phyloP scores from a whole-genome alignment of 2,329 filamentous ascomycete genomes.

The Ceratocystis cubensis region DNA sequence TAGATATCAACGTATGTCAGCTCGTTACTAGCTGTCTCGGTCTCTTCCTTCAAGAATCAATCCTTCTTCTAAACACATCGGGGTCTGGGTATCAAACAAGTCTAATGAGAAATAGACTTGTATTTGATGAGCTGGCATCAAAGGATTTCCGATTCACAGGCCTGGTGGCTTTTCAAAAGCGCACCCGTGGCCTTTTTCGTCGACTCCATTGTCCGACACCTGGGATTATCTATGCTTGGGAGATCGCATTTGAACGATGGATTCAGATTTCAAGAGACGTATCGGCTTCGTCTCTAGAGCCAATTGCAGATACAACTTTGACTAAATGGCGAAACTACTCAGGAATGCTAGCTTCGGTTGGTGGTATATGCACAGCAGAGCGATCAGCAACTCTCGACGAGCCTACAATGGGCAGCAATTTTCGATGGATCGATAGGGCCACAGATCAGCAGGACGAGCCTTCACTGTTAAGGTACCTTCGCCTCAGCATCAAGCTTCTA shows the following conservation, averaged over 20 bases:
- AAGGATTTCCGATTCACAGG: constrained; percentile 54
- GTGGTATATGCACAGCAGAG: constrained; percentile 51
- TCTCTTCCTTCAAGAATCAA: constrained; percentile 49
- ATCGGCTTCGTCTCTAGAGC: constrained; percentile 39
- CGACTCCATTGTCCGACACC: constrained; percentile 49
- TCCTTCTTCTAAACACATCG: constrained; percentile 39
- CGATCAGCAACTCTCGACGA: constrained; percentile 47
- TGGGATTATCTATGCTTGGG: constrained; percentile 58
- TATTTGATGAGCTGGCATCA: constrained; percentile 51
- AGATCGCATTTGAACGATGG: constrained; percentile 53
- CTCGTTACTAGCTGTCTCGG: constrained; percentile 50
- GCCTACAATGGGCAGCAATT: constrained; percentile 37
- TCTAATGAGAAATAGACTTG: constrained; percentile 46
- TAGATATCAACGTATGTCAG: constrained; percentile 53
- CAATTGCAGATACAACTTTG: constrained; percentile 42
- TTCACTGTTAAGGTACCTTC: constrained; percentile 47
- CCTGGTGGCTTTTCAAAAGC: constrained; percentile 56
- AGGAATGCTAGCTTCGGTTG: constrained; percentile 54
- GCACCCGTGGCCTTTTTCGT: constrained; percentile 46
- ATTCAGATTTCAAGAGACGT: constrained; percentile 51
- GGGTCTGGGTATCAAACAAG: constrained; percentile 29
- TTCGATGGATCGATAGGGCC: constrained; percentile 53
- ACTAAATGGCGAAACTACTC: constrained; percentile 58
- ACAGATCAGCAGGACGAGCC: constrained; percentile 50
- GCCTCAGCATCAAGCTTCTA: constrained; percentile 51